Conservation (phyloP, 345 rosid genomes). For the Abelmoschus esculentus region DNA sequence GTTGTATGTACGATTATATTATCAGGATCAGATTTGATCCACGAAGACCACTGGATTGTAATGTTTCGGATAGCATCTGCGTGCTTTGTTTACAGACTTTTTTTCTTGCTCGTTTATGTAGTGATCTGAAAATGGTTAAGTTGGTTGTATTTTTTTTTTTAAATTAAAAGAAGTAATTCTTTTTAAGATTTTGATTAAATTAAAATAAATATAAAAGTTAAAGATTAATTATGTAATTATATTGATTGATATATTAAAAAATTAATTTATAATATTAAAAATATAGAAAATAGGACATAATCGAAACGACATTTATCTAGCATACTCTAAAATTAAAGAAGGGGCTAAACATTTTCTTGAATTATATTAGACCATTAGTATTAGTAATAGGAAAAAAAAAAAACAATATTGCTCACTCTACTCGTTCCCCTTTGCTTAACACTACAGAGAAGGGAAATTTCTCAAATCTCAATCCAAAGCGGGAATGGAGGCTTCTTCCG, state of each 20-base stretch:
- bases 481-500: slow-evolving; percentile 1
- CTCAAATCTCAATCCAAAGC: neutral
- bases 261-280: too few species aligned
- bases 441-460: neutral
- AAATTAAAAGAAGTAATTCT: too few species aligned
- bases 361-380: neutral
- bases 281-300: too few species aligned
- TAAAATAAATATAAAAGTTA: too few species aligned
- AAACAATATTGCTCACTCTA: neutral
- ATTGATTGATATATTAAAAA: too few species aligned
- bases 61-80: neutral
- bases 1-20: neutral
- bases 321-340: too few species aligned
- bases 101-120: neutral
- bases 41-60: neutral
- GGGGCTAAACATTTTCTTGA: neutral
- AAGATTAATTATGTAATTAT: too few species aligned
- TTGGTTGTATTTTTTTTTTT: too few species aligned
- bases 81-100: neutral
- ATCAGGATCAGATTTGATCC: neutral
- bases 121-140: too few species aligned
- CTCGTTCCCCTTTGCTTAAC: neutral
- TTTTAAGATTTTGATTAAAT: too few species aligned
- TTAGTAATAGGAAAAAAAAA: neutral
- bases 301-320: too few species aligned